Conservation (phyloP, 2,329 filamentous ascomycete genomes). For the Talaromyces sp. region DNA sequence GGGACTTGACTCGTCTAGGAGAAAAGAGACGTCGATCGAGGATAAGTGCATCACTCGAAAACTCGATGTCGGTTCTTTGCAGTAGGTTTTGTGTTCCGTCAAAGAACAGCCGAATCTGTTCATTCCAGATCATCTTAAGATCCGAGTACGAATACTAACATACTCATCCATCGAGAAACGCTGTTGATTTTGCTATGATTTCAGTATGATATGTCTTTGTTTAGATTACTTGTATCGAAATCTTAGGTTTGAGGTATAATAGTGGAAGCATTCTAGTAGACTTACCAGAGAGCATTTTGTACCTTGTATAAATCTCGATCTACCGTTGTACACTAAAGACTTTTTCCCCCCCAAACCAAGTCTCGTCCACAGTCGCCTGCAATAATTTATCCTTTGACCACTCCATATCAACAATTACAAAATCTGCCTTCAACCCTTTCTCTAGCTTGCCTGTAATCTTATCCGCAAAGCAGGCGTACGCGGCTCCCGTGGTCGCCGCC, state of each 20-base stretch:
- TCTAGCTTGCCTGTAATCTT: constrained; percentile 40
- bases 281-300: neutral
- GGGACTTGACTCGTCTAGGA: neutral
- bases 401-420: constrained; percentile 45
- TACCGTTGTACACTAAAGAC: constrained; percentile 22
- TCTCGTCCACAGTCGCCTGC: constrained; percentile 41
- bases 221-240: neutral
- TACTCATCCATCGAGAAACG: neutral
- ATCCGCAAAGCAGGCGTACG: constrained; percentile 48
- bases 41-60: neutral
- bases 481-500: constrained; percentile 45
- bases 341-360: constrained; percentile 44
- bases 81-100: neutral
- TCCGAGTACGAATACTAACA: neutral
- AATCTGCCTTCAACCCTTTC: constrained; percentile 43
- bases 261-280: neutral
- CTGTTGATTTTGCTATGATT: too few species aligned
- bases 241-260: neutral
- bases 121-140: neutral
- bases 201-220: neutral
- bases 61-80: neutral
- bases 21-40: neutral
- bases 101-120: neutral
- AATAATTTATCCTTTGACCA: constrained; percentile 43
- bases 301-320: neutral